A percentile compares a stretch with the other conserved stretches of the same genome.
Evolutionary conservation across 441 rosid species (phyloP).

Genomic region (Lepidium campestre): DNA sequence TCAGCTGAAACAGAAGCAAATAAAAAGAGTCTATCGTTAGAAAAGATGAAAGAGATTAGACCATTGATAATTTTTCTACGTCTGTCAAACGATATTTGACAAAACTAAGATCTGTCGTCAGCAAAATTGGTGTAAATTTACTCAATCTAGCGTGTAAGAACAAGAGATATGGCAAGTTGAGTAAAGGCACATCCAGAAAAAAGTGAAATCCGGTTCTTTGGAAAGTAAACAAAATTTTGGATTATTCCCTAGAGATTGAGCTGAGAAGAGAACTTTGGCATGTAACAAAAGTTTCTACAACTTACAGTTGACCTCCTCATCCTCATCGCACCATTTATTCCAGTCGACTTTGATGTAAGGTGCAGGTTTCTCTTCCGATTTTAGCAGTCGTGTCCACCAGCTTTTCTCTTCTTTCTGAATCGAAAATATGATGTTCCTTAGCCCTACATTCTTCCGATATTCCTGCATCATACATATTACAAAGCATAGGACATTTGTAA

Average conservation of each 20-base stretch:
- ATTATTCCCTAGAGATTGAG: not conserved
- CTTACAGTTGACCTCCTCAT: constrained; percentile 68
- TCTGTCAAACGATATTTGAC: not conserved
- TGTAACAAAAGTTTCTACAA: not conserved
- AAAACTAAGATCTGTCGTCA: not conserved
- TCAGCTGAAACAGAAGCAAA: constrained; percentile 52
- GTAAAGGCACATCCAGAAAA: not conserved
- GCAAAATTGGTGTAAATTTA: not conserved
- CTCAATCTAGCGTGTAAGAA: not conserved
- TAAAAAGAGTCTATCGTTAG: not conserved
- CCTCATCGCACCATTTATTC: constrained; percentile 98
- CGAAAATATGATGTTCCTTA: constrained; percentile 75
- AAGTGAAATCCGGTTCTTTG: not conserved
- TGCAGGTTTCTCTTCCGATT: constrained; percentile 84
- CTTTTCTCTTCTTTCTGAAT: constrained; percentile 76
- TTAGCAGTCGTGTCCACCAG: constrained; percentile 88
- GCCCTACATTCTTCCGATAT: constrained; percentile 68
- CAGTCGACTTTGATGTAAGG: constrained; percentile 97
- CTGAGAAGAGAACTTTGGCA: not conserved
- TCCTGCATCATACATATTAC: constrained; percentile 42
- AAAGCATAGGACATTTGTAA: not conserved
- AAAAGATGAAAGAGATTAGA: not conserved
- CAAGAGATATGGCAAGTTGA: not conserved
- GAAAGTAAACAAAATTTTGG: not conserved
- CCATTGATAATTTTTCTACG: not conserved